Base-by-base conservation (phyloP, 495 filamentous ascomycete genomes). In the Podospora tetraspora region DNA sequence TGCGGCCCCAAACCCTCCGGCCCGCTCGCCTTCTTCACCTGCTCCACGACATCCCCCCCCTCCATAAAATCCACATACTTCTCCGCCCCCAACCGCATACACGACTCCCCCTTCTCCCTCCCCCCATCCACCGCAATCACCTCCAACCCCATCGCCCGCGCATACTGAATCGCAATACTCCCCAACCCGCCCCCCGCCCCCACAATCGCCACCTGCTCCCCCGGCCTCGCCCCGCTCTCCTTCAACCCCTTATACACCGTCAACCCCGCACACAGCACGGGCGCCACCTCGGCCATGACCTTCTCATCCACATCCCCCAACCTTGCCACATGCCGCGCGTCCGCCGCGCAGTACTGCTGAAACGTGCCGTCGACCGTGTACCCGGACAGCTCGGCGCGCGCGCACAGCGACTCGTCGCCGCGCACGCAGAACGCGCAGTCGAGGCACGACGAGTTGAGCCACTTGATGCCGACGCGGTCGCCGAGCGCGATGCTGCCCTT, bases 171-270 rank as follows among this genome's bases (percentile, higher is more conserved):
- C 23, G 93, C 93, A 68, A 97, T 82, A 69, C 86, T 88, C 22
- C 93, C 93, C 27, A 97, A 83, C 21, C 93, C 93, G 75, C 93
- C 93, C 25, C 93, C 93, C 16, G 93, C 93, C 68, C 93, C 93
- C 62, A 95, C 92, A 70, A 97, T 90, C 69, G 91, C 92, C 12
- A 97, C 88, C 23, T 84, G 89, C 78, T 96, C 86, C 34, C 93
- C 93, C 0, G 92, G 87, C 3, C 85, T 80, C 0, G 82, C 88
- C 12, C 87, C 87, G 2, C 91, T 91, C 77, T 95, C 92, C 81
- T 96, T 96, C 62, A 97, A 76, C 16, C 91, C 93, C 80, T 96
- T 96, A 84, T 96, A 97, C 70, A 95, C 93, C 23, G 93, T 97
- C 75, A 97, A 88, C 76, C 92, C 92, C 60, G 91, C 92, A 71